Base-by-base conservation (phyloP, 306 rosid genomes). In the Vicia sativa region DNA sequence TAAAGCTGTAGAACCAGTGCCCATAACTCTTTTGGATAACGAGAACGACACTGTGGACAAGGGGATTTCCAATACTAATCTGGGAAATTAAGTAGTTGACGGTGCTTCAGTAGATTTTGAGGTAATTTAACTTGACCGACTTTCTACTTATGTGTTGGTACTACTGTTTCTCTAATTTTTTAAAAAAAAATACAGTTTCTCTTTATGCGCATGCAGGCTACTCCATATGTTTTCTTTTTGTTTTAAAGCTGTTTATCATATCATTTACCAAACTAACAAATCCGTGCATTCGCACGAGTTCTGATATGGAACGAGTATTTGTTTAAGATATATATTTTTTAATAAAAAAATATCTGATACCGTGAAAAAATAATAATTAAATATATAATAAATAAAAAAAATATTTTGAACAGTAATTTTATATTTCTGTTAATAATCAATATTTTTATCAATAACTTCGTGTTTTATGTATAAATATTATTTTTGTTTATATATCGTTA, bases 1-100 rank as follows among this genome's bases (percentile, higher is more conserved):
- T 74, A 92, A 86, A 75, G 85, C 81, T 31, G 84, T 74, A 41
- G 91, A 85, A 65, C 71, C 76, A 63, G 72, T 65, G 53, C 73
- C 74, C 16, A 42, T 81, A 46, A 59, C 83, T 42, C 55, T 75
- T 77, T 74, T 82, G 76, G 74, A 78, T 67, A 46, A 81, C 29
- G 80, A 70, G 14, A 77, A 77, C 76, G 82, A 68, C 41, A 62
- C 69, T 19, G 87, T n/a, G n/a, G n/a, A n/a, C n/a, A n/a, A n/a
- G n/a, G n/a, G n/a, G n/a, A n/a, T n/a, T n/a, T n/a, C n/a, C n/a
- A n/a, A n/a, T n/a, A n/a, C n/a, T n/a, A n/a, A n/a, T n/a, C n/a
- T n/a, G n/a, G n/a, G n/a, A n/a, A n/a, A n/a, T n/a, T n/a, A 82
- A 78, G 85, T 70, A 68, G 77, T 57, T 72, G 71, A 70, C 39